Conservation (phyloP, 768 basidiomycete species). For the Termitomyces titanicus region DNA sequence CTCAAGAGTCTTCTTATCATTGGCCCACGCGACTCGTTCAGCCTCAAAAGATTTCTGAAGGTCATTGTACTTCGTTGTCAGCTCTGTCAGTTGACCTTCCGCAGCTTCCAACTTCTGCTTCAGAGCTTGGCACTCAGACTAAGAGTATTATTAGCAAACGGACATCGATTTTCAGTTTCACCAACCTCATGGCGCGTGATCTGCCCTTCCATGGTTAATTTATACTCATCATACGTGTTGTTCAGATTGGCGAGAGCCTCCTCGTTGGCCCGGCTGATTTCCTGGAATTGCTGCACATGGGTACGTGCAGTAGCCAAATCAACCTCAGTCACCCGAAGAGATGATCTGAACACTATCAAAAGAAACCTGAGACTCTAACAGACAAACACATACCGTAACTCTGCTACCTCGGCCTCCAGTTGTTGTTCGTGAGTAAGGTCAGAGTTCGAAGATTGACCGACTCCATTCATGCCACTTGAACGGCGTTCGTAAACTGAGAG, state of each 20-base stretch:
- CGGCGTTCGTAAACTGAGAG: slow-evolving; percentile 83
- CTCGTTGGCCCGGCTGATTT: slow-evolving; percentile 82
- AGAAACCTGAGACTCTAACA: background rate
- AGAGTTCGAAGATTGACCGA: slow-evolving; percentile 33
- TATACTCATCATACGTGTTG: slow-evolving; percentile 77
- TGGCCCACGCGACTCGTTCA: slow-evolving; percentile 67
- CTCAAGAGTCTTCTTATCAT: slow-evolving; percentile 80
- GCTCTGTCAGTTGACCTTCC: slow-evolving; percentile 49
- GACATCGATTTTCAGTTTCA: background rate
- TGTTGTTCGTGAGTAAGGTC: slow-evolving; percentile 69
- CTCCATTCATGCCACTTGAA: slow-evolving; percentile 29
- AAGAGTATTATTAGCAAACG: background rate
- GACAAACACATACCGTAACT: slow-evolving; percentile 56
- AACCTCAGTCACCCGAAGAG: slow-evolving; percentile 73
- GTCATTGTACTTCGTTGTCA: slow-evolving; percentile 48
- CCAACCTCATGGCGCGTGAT: slow-evolving; percentile 65
- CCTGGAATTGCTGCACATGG: slow-evolving; percentile 82
- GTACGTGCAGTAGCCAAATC: slow-evolving; percentile 68
- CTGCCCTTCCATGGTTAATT: slow-evolving; percentile 64
- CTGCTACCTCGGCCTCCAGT: slow-evolving; percentile 80
- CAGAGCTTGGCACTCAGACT: slow-evolving; percentile 66
- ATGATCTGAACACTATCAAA: slow-evolving; percentile 43
- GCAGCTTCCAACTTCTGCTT: slow-evolving; percentile 56
- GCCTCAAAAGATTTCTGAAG: slow-evolving; percentile 63
- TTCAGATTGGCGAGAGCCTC: slow-evolving; percentile 68